Evolutionary conservation across 1,139 yeast species (phyloP).

Genomic region (Kluyveromyces sp.): DNA sequence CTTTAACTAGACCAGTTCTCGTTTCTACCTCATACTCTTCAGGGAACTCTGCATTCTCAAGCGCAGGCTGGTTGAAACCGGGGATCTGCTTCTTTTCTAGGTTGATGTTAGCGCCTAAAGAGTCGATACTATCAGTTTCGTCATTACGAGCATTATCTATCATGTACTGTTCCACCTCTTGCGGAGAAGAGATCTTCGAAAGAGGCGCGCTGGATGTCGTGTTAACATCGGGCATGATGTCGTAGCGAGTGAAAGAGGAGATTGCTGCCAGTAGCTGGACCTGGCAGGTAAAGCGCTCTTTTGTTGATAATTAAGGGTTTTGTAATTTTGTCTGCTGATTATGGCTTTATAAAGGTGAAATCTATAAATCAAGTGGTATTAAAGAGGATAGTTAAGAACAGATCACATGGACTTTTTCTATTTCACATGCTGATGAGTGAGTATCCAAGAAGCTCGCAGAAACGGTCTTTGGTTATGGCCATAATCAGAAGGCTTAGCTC

Average conservation of each 20-base stretch:
- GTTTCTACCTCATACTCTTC: conserved; percentile 79
- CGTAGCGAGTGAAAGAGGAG: background rate
- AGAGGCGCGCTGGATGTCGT: conserved; percentile 11
- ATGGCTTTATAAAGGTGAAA: background rate
- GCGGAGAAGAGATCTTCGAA: conserved; percentile 14
- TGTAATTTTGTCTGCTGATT: background rate
- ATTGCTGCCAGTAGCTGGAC: too few relatives aligned
- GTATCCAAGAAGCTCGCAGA: conserved; percentile 64
- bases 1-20: conserved; percentile 58
- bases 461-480: conserved; percentile 63
- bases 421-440: conserved; percentile 45
- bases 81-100: conserved; percentile 16
- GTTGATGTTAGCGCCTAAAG: conserved; percentile 22
- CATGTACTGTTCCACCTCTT: conserved; percentile 19
- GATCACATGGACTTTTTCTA: too few relatives aligned
- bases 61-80: conserved; percentile 25
- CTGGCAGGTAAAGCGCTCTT: too few relatives aligned
- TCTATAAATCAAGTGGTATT: background rate
- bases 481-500: conserved; percentile 64
- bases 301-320: background rate
- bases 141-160: conserved; percentile 20
- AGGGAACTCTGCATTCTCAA: conserved; percentile 44
- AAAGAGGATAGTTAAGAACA: too few relatives aligned
- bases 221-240: background rate
- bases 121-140: conserved; percentile 24